Percentiles rank a stretch among this genome's conserved stretches.
Evolutionary conservation across 2,329 filamentous ascomycete genomes (phyloP).

Genomic region (Paramyrothecium sp.): DNA sequence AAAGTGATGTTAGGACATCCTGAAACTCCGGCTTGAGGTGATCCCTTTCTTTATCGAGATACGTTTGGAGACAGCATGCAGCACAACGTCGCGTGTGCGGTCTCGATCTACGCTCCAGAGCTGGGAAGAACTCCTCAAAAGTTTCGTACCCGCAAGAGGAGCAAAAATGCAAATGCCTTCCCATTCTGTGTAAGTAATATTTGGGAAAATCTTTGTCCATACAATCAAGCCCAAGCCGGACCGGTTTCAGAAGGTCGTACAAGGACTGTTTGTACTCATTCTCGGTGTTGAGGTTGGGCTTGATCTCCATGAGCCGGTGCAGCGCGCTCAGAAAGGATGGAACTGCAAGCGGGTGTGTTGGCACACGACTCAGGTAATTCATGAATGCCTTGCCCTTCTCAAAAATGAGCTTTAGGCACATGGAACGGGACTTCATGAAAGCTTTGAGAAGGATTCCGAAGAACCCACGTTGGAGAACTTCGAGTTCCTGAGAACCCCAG

Average conservation of each 20-base stretch:
- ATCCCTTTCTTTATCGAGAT: slow-evolving; percentile 26
- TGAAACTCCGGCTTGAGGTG: slow-evolving; percentile 21
- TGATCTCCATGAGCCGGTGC: slow-evolving; percentile 23
- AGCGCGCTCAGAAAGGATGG: slow-evolving; percentile 30
- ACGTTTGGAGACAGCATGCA: slow-evolving; percentile 24
- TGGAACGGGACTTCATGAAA: slow-evolving; percentile 27
- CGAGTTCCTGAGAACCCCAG: slow-evolving; percentile 18
- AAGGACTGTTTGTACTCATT: slow-evolving; percentile 14
- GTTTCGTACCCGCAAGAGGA: slow-evolving; percentile 32
- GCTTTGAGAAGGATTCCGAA: slow-evolving; percentile 30
- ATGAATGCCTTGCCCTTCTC: slow-evolving; percentile 25
- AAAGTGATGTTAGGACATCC: slow-evolving; percentile 17
- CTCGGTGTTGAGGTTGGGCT: background rate
- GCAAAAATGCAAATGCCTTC: slow-evolving; percentile 22
- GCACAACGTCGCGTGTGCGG: slow-evolving; percentile 21
- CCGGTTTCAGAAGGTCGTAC: slow-evolving; percentile 31
- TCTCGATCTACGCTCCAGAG: background rate
- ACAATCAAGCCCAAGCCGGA: slow-evolving; percentile 22
- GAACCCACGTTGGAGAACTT: slow-evolving; percentile 30
- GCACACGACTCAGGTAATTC: slow-evolving; percentile 24
- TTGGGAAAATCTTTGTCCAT: slow-evolving; percentile 15
- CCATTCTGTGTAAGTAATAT: slow-evolving; percentile 24
- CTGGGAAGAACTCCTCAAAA: slow-evolving; percentile 26
- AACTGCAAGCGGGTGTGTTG: slow-evolving; percentile 24
- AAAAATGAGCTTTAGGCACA: slow-evolving; percentile 28